A percentile compares a stretch with the other conserved stretches of the same genome.
These are phyloP conservation scores for Brassica juncea DNA, from an alignment of 345 rosid species.

Conservation along the genomic window DNA sequence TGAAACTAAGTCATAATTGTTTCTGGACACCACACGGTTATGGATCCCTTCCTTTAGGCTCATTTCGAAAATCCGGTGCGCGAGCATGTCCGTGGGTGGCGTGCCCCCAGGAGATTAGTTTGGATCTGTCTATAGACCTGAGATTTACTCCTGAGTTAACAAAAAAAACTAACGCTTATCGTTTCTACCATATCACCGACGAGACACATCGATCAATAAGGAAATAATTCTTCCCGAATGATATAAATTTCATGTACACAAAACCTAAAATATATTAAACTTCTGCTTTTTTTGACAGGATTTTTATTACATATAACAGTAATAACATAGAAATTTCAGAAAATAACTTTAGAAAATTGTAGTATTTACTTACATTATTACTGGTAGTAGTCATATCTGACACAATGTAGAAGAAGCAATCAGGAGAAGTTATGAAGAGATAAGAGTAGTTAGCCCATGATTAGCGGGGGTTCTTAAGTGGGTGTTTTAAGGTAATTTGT, in stretches of 20 bases:
- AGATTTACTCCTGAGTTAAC: too few relatives aligned
- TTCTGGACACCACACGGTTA: too few relatives aligned
- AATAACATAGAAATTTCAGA: background rate
- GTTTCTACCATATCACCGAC: background rate
- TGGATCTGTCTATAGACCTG: too few relatives aligned
- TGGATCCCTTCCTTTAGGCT: too few relatives aligned
- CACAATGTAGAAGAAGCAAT: background rate
- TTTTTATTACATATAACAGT: background rate
- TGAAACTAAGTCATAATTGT: too few relatives aligned
- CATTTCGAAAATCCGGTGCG: too few relatives aligned
- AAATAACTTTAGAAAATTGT: background rate
- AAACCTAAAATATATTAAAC: background rate
- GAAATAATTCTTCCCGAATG: background rate
- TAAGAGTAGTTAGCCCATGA: background rate
- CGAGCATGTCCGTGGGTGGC: too few relatives aligned
- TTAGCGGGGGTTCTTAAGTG: too few relatives aligned
- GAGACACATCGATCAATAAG: background rate
- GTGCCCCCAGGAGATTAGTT: too few relatives aligned
- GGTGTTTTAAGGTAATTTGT: too few relatives aligned
- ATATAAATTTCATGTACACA: background rate
- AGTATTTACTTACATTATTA: background rate
- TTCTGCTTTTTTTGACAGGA: background rate
- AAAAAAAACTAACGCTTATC: background rate
- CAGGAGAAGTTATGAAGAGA: background rate
- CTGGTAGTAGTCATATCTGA: background rate